phyloP scores from a whole-genome alignment of 2,329 filamentous ascomycete species.

The Penicillium crustosum region DNA sequence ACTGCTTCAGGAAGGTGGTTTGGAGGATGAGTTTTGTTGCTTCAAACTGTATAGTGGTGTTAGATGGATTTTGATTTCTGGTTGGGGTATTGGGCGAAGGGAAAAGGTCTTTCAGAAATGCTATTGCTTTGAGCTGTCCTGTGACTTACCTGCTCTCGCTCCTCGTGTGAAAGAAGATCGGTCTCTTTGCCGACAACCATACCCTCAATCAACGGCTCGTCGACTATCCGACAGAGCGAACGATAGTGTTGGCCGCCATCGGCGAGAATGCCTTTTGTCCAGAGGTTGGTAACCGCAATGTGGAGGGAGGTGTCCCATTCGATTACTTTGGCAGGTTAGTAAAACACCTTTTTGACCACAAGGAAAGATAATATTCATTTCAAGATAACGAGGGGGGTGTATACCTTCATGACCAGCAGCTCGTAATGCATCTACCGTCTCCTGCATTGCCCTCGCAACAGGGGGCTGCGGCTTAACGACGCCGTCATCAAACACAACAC shows the following conservation, averaged over 20 bases:
- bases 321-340: slow-evolving; percentile 20
- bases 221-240: slow-evolving; percentile 27
- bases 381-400: too few species aligned
- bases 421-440: slow-evolving; percentile 52
- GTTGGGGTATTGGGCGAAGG: too few species aligned
- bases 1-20: slow-evolving; percentile 25
- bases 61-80: too few species aligned
- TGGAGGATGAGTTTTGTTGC: slow-evolving; percentile 22
- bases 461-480: slow-evolving; percentile 62
- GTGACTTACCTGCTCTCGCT: slow-evolving; percentile 23
- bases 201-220: slow-evolving; percentile 32
- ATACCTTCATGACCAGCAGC: slow-evolving; percentile 53
- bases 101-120: fast-evolving
- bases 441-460: slow-evolving; percentile 54
- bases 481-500: slow-evolving; percentile 59
- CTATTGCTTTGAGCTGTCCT: neutral
- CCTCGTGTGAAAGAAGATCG: slow-evolving; percentile 21
- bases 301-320: slow-evolving; percentile 34
- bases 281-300: slow-evolving; percentile 26
- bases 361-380: too few species aligned
- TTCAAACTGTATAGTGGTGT: too few species aligned
- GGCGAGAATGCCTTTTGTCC: slow-evolving; percentile 31
- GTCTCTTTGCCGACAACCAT: slow-evolving; percentile 35
- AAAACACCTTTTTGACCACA: neutral
- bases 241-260: slow-evolving; percentile 34